A percentile compares a stretch with the other conserved stretches of the same genome.
Evolutionary conservation across 495 filamentous ascomycete species (phyloP).

Genomic region (Hyphodiscus hymeniophilus): DNA sequence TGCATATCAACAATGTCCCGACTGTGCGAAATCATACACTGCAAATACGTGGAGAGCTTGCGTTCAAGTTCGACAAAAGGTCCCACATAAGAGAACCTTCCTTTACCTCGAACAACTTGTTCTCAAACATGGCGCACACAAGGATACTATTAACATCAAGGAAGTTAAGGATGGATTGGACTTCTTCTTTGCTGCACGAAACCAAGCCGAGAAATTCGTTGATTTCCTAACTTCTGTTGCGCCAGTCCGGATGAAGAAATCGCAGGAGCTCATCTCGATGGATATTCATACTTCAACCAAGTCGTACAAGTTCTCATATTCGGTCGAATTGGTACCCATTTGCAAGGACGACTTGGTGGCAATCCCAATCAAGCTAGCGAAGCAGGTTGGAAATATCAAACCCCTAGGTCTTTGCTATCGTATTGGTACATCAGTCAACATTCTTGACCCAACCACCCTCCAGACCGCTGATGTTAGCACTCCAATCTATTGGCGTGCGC

Average conservation of each 20-base stretch:
- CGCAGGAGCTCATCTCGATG: conserved; percentile 84
- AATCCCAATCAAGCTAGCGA: conserved; percentile 82
- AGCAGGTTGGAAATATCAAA: conserved; percentile 74
- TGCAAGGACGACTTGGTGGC: conserved; percentile 96
- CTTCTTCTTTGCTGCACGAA: conserved; percentile 83
- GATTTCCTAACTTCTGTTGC: conserved; percentile 80
- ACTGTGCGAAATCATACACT: conserved; percentile 91
- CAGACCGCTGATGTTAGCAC: conserved; percentile 81
- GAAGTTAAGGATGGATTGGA: conserved; percentile 90
- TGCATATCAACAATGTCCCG: conserved; percentile 79
- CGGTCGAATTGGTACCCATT: conserved; percentile 78
- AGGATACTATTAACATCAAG: conserved; percentile 93
- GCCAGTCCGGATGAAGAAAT: conserved; percentile 73
- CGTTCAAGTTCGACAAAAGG: conserved; percentile 93
- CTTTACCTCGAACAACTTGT: conserved; percentile 95
- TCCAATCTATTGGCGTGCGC: conserved; percentile 76
- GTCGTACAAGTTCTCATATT: conserved; percentile 88
- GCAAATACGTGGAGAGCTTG: conserved; percentile 82
- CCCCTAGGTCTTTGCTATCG: conserved; percentile 76
- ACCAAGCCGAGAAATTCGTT: conserved; percentile 87
- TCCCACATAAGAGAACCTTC: conserved; percentile 95
- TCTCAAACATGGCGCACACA: conserved; percentile 84
- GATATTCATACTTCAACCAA: conserved; percentile 86
- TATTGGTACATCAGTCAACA: conserved; percentile 82
- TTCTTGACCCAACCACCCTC: conserved; percentile 85